These are phyloP conservation scores for Pyrrhoderma lamaoense DNA, from an alignment of 1,284 basidiomycete genomes.

Conservation along the genomic window DNA sequence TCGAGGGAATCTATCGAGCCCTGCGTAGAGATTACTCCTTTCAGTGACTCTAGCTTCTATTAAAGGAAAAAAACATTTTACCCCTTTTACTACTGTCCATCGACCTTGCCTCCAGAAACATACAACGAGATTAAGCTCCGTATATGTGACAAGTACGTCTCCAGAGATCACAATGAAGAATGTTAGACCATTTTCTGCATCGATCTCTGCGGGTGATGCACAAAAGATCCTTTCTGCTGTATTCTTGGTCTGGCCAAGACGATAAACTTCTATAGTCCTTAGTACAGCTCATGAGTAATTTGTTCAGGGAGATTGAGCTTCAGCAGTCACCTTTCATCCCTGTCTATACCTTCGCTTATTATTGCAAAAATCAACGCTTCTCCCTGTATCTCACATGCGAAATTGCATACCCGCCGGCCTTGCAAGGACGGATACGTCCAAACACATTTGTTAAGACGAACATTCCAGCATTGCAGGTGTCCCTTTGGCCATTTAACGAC, in stretches of 20 bases:
- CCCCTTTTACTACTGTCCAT: slow-evolving; percentile 2
- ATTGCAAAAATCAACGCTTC: slow-evolving; percentile 4
- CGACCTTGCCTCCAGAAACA: slow-evolving; percentile 6
- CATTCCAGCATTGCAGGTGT: slow-evolving; percentile 13
- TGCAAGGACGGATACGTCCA: slow-evolving; percentile 10
- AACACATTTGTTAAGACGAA: background rate
- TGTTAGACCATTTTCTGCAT: background rate
- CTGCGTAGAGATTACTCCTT: background rate
- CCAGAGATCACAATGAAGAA: slow-evolving; percentile 2
- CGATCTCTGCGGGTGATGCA: slow-evolving; percentile 1
- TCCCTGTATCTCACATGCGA: slow-evolving; percentile 1
- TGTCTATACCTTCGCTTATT: slow-evolving; percentile 2
- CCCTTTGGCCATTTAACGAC: slow-evolving; percentile 10
- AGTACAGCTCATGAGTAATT: background rate
- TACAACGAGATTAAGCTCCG: slow-evolving; percentile 3
- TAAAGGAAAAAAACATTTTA: background rate
- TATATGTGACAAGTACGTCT: slow-evolving; percentile 6
- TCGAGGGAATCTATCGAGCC: slow-evolving; percentile 5
- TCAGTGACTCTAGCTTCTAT: background rate
- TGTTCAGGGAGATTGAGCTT: background rate
- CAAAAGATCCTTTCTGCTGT: background rate
- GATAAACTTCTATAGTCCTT: slow-evolving; percentile 6
- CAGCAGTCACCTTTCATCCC: background rate
- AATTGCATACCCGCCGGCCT: background rate
- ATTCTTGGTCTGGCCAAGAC: background rate